Evolutionary conservation across 495 filamentous ascomycete genomes (phyloP).

Genomic region (Penicillium atrosanguineum): DNA sequence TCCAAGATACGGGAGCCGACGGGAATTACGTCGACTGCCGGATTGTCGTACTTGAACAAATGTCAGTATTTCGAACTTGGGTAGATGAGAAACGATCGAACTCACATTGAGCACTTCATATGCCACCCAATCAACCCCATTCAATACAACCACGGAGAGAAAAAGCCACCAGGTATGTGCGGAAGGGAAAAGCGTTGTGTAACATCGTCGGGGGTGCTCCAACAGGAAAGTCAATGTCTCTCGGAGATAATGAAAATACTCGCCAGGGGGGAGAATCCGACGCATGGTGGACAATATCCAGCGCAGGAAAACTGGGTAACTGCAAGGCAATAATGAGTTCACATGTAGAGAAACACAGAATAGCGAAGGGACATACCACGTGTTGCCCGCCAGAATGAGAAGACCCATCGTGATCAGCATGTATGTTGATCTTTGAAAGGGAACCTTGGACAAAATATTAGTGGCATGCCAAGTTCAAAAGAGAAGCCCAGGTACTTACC

Average conservation of each 20-base stretch:
- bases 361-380: neutral
- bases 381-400: conserved; percentile 3
- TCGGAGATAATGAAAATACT: conserved; percentile 43
- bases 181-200: conserved; percentile 79
- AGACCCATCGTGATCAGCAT: conserved; percentile 6
- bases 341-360: neutral
- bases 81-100: conserved; percentile 1
- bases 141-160: conserved; percentile 69
- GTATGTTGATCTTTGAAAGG: conserved; percentile 6
- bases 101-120: conserved; percentile 79
- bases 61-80: neutral
- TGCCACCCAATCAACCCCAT: conserved; percentile 74
- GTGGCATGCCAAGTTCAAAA: neutral
- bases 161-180: conserved; percentile 87
- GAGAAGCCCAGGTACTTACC: neutral
- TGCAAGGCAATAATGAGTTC: neutral
- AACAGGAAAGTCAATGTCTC: conserved; percentile 81
- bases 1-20: conserved; percentile 65
- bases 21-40: conserved; percentile 51
- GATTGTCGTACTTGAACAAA: neutral
- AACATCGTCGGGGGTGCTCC: conserved; percentile 86
- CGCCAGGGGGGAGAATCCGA: neutral
- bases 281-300: conserved; percentile 1
- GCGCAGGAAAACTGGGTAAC: conserved; percentile 2
- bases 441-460: neutral